Base-by-base conservation (phyloP, 192 early-diverging fungal genomes). In the Pilaira anomala region DNA sequence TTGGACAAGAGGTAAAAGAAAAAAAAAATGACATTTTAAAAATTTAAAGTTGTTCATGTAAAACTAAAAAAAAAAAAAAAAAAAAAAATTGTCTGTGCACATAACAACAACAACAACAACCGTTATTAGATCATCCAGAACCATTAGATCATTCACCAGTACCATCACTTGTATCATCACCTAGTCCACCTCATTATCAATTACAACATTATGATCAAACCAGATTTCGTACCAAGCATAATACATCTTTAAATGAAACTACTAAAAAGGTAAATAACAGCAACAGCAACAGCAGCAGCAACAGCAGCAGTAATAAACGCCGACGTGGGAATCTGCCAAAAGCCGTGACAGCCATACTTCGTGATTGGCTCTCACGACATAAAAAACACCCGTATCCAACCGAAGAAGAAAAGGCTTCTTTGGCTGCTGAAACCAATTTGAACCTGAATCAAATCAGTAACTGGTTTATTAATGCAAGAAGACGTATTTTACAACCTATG, bases 381-480 rank as follows among this genome's bases (percentile, higher is more conserved):
- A 72, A 75, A n/a, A 81, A 72, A 44, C 79, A 85, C 46, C 83
- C 83, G 33, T 85, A 82, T 65, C 83, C 83, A 13, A 76, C 74
- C 45, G 83, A 85, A 60, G 76, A 76, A 18, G 78, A 79, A 63
- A 85, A 85, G 65, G 56, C 63, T 48, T 67, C 54, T 19, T 60
- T 85, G 48, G 74, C 76, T 12, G 16, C 57, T 25, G 67, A 72
- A 42, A 85, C 83, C 48, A 71, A 74, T 33, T 64, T 85, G 13
- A 80, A 75, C 18, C 63, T 85, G 40, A 79, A 78, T 63, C 83
- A 85, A 67, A 78, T 85, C 50, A 83, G 76, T 69, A 82, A 85
- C 53, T 85, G 83, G 83, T 85, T 85, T 63, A 85, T 85, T 53
- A 85, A 85, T 69, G 83, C 83, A 24, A 69, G 83, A 22, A 50